Evolutionary conservation across 306 rosid genomes (phyloP), one percentile per base, ranked within the genome.

Genomic region (Lotus japonicus): DNA sequence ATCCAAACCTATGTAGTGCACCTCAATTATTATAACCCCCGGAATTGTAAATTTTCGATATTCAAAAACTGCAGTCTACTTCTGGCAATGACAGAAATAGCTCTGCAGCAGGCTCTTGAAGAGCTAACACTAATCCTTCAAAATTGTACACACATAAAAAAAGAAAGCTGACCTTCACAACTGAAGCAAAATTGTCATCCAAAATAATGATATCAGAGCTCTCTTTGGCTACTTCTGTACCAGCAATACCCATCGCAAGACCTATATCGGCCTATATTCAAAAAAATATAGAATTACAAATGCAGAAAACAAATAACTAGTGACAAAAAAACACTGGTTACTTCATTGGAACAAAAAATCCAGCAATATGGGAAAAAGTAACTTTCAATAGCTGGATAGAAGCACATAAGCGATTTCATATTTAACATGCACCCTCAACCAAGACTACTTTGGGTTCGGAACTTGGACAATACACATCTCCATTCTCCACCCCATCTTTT

Each of bases 151-250:
- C 13, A 8, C 19, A 5, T 10, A 7, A 10, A 26, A 26, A 4
- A 38, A 62, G 50, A 65, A 21, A 16, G 17, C 75, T 48, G 36
- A 87, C 97, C 95, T 94, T 94, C 46, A 87, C 95, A 81, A 94
- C 89, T 16, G 97, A 86, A 54, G 97, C 81, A 76, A 94, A 94
- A 48, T 82, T 87, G 82, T 94, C 99, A 77, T 94, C 99, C 85
- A 94, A 86, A 68, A 94, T 94, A 64, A 94, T 82, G 58, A 94
- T 87, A 81, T 88, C 99, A 2, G 96, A 94, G 78, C 92, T 94
- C 80, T 94, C 99, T 78, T 94, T 94, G 10, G 99, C 96, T 60
- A 94, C 96, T 79, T 90, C 95, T 10, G 99, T 90, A 49, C 99
- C 99, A 55, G 64, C 77, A 58, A 94, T 94, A 50, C 95, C 96